Evolutionary conservation across 2,329 filamentous ascomycete genomes (phyloP).

Genomic region (Cyanodermella asteris): DNA sequence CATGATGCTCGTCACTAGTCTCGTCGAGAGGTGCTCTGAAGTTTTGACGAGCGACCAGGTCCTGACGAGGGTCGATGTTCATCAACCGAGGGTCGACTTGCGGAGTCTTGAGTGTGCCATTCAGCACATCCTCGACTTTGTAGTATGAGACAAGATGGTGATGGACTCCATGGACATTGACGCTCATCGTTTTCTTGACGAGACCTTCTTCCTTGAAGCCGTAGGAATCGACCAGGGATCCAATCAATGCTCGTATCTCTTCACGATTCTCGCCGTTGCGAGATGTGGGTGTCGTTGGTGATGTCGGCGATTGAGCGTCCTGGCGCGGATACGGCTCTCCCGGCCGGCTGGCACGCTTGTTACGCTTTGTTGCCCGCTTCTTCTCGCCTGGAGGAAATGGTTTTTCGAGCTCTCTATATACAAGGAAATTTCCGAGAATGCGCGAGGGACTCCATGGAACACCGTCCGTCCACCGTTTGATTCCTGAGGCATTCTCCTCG

Average conservation of each 20-base stretch:
- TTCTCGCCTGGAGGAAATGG: constrained; percentile 66
- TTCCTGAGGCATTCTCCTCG: constrained; percentile 72
- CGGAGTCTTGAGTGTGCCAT: constrained; percentile 36
- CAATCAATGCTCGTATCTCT: constrained; percentile 41
- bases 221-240: constrained; percentile 75
- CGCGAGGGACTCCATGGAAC: constrained; percentile 77
- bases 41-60: constrained; percentile 39
- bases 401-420: constrained; percentile 63
- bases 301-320: constrained; percentile 10
- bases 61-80: constrained; percentile 31
- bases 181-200: constrained; percentile 82
- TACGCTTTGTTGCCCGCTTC: constrained; percentile 59
- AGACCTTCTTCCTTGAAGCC: constrained; percentile 64
- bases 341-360: constrained; percentile 28
- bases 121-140: constrained; percentile 54
- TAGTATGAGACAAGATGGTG: constrained; percentile 87
- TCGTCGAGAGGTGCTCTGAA: constrained; percentile 47
- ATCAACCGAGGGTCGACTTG: constrained; percentile 29
- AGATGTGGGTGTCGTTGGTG: constrained; percentile 9
- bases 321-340: constrained; percentile 30
- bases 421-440: constrained; percentile 63
- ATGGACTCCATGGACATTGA: constrained; percentile 48
- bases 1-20: constrained; percentile 22
- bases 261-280: constrained; percentile 19
- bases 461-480: constrained; percentile 88